Evolutionary conservation across 805 yeast genomes (phyloP), one percentile per base, ranked within the genome.

Genomic region (Myxozyma geophila): DNA sequence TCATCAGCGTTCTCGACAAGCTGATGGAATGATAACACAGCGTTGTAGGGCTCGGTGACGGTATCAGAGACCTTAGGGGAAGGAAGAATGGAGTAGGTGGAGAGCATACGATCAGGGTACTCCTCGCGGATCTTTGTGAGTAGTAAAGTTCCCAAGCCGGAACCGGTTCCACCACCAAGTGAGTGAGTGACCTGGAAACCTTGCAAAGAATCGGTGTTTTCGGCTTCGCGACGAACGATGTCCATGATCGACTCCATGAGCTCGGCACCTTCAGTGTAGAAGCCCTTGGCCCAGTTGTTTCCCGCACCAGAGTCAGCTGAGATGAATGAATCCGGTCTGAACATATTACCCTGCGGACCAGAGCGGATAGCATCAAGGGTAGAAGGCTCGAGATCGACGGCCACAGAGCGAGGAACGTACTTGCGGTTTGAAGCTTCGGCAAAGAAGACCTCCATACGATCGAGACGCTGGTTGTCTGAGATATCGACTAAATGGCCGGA

Each of bases 261-360:
- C 81, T 92, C 97, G 4, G 97, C 96, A 72, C 97, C 97, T 78
- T 92, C 97, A 44, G 97, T 92, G 81, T 92, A 92, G 79, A 89
- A 95, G 74, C 97, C 97, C 77, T 91, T 92, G 60, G 97, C 97
- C 97, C 97, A 92, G 72, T 90, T 96, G 74, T 92, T 92, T 72
- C 97, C 97, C 0, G 97, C 97, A 35, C 96, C 89, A 36, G 92
- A 85, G 77, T 90, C 96, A 54, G 97, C 97, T 74, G 85, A 89
- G 68, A 92, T 88, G 73, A 85, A 87, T 80, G 91, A 91, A 76
- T 92, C 97, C 37, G 97, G 97, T 79, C 97, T 88, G 78, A 90
- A 92, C 70, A 92, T 80, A 74, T 87, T 85, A 67, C 97, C 97
- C 72, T 87, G 87, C n/a, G 82, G 79, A 3, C 96, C 90, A 58